Evolutionary conservation across 2,329 filamentous ascomycete genomes (phyloP).

Genomic region (Allantophomopsis cytisporea): DNA sequence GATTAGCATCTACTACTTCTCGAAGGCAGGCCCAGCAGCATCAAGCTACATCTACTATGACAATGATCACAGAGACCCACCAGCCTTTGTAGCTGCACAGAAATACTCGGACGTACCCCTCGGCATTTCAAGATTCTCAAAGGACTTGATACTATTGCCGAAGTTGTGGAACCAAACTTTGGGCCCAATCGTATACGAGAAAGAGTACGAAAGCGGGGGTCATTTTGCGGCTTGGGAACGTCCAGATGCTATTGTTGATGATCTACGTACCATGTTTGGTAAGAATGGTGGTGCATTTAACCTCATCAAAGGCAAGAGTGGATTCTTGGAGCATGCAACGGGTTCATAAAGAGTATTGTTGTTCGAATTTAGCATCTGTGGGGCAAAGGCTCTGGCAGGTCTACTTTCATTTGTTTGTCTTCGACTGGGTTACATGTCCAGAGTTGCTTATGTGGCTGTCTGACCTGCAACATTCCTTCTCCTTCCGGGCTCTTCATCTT

Average conservation of each 20-base stretch:
- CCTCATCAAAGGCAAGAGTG: conserved; percentile 12
- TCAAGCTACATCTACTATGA: conserved; percentile 64
- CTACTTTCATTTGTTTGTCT: too few relatives aligned
- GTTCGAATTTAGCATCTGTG: too few relatives aligned
- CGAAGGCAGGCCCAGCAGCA: conserved; percentile 52
- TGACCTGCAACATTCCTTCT: too few relatives aligned
- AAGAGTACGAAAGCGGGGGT: conserved; percentile 32
- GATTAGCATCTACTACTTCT: conserved; percentile 63
- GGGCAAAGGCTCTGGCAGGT: too few relatives aligned
- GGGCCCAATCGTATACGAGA: conserved; percentile 45
- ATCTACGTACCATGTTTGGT: conserved; percentile 45
- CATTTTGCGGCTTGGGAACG: conserved; percentile 49
- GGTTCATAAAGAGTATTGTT: too few relatives aligned
- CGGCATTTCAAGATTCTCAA: conserved; percentile 20
- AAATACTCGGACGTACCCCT: too few relatives aligned
- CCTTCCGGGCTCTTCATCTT: too few relatives aligned
- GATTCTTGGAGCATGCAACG: neutral
- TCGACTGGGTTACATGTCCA: too few relatives aligned
- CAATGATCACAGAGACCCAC: conserved; percentile 24
- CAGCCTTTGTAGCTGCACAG: too few relatives aligned
- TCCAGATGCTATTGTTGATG: conserved; percentile 35
- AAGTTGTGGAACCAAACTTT: conserved; percentile 42
- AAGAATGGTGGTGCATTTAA: conserved; percentile 29
- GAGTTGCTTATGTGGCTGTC: too few relatives aligned
- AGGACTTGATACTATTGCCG: conserved; percentile 39